Base-by-base conservation (phyloP, 257 asterid genomes). In the Fraxinus excelsior region DNA sequence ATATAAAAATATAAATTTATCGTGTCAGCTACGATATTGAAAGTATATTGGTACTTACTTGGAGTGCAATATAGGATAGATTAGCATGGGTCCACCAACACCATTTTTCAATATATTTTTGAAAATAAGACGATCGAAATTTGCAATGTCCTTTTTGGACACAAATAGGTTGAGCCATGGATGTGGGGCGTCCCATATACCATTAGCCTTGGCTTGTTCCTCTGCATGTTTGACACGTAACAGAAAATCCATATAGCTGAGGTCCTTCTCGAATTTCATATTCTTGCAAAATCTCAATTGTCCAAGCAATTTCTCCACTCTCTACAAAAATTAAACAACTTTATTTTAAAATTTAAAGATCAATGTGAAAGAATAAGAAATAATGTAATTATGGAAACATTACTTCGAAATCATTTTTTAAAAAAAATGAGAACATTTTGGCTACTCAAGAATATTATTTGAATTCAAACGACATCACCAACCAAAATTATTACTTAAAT, bases 161-260 rank as follows among this genome's bases (percentile, higher is more conserved):
- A 95, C 86, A 16, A 95, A 91, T 34, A 95, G 81, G 78, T 95
- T 95, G 70, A 95, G 97, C 99, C 99, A 95, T 2, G 99, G 98
- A 87, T 95, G 99, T 64, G 98, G 99, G 71, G 97, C 90, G 26
- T 90, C 94, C 99, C 98, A 95, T 77, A 89, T 92, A 53, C 96
- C 97, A 7, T 79, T 87, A 26, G 84, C 90, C 82, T 85, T 92
- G 29, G 97, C 98, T 35, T 86, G 83, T 72, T 88, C 79, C 79
- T 91, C 99, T 1, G 79, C 92, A 2, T 84, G 88, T 74, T 95
- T 91, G 76, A 95, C 97, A 0, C 99, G 96, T 72, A 82, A 23
- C 71, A 95, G 71, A 26, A 95, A 95, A 0, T 89, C 85, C 87
- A 85, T 80, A 82, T 95, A 95, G 71, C 80, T 80, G 70, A 86